Base-by-base conservation (phyloP, 768 basidiomycete genomes). In the Boletus rubroflammeus region DNA sequence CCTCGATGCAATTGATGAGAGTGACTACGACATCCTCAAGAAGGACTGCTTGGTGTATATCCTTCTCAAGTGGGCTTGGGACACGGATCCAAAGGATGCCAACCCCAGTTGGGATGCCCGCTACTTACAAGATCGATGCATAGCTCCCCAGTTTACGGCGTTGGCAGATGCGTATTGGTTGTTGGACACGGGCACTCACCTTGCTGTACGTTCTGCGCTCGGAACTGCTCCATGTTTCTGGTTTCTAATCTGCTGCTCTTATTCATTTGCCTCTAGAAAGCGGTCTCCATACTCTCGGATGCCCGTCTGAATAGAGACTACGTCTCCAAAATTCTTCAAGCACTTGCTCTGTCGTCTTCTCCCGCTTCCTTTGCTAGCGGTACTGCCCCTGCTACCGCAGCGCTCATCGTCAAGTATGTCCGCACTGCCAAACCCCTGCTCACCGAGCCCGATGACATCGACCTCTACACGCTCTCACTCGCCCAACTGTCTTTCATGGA, bases 81-180 rank as follows among this genome's bases (percentile, higher is more conserved):
- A 90, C 63, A 82, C 78, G 14, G 87, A 90, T 65, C 78, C 80
- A 6, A 71, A 65, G 74, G 87, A 76, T 64, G 35, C 42, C 11
- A 61, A 58, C 36, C 23, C 61, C 9, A 55, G 63, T 14, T 68
- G 65, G 66, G 76, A 57, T 62, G 38, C 17, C 19, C 68, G 55
- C 75, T 89, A 74, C 70, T 73, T 64, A 50, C 74, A 68, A 68
- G 81, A 67, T n/a, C 72, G 78, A 28, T 82, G 79, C 61, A 85
- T 93, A 56, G 83, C 88, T 5, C 85, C 88, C 3, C 90, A 91
- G 61, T 92, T 91, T 62, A 75, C 79, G 7, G 73, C 78, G 5
- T 77, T 93, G 44, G 81, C 88, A n/a, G 86, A 90, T 72, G 90
- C 91, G 63, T 93, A 93, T 72, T 93, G 88, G 86, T 73, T 82